Evolutionary conservation across 805 yeast genomes (phyloP).

Genomic region (Cyberlindnera lachancei): DNA sequence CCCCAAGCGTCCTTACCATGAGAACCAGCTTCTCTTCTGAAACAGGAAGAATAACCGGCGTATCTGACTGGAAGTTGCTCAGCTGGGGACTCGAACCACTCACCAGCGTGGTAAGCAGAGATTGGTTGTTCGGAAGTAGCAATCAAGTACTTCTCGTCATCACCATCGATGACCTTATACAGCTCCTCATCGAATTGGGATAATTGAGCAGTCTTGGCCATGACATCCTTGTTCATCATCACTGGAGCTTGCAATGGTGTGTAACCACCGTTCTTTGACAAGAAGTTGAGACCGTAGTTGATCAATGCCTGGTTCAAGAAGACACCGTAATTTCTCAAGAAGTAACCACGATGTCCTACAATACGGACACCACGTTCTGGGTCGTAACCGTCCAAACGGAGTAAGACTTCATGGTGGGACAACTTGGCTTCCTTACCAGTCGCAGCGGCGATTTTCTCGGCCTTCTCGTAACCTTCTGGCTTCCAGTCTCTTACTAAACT

Average conservation of each 20-base stretch:
- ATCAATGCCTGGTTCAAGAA: slow-evolving; percentile 96
- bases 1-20: slow-evolving; percentile 99
- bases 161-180: slow-evolving; percentile 95
- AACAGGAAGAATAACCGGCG: slow-evolving; percentile 97
- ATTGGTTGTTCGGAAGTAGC: slow-evolving; percentile 99
- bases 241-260: slow-evolving; percentile 96
- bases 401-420: slow-evolving; percentile 92
- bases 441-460: slow-evolving; percentile 64
- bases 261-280: slow-evolving; percentile 73
- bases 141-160: slow-evolving; percentile 93
- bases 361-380: slow-evolving; percentile 98
- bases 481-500: slow-evolving; percentile 82
- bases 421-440: slow-evolving; percentile 69
- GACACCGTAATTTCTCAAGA: slow-evolving; percentile 91
- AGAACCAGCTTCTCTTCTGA: slow-evolving; percentile 99
- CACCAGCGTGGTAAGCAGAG: slow-evolving; percentile 93
- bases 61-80: slow-evolving; percentile 95
- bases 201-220: slow-evolving; percentile 99
- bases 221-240: slow-evolving; percentile 98
- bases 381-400: slow-evolving; percentile 95
- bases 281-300: slow-evolving; percentile 86
- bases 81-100: slow-evolving; percentile 96
- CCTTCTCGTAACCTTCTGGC: slow-evolving; percentile 59
- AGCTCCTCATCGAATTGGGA: slow-evolving; percentile 97
- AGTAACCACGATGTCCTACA: slow-evolving; percentile 98